Conservation (phyloP, 2,329 filamentous ascomycete genomes). For the Dryadomyces quercivorus region DNA sequence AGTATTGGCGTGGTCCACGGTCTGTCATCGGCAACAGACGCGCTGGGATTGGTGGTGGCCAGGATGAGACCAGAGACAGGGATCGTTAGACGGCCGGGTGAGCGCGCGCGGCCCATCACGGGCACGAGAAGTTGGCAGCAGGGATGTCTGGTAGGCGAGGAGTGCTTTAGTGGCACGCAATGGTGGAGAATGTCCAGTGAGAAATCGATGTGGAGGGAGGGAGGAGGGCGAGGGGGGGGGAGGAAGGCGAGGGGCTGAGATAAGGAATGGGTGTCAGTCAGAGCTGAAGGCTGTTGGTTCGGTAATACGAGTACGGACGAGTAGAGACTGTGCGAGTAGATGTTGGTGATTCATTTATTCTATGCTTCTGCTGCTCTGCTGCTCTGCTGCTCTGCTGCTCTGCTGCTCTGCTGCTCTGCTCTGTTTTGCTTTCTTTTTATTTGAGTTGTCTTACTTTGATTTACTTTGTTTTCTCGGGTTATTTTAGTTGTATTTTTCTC, state of each 20-base stretch:
- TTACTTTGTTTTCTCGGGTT: no score
- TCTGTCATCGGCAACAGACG: constrained; percentile 12
- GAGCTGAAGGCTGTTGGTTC: no score
- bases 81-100: neutral
- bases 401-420: no score
- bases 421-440: no score
- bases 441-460: no score
- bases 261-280: neutral
- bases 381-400: no score
- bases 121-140: neutral
- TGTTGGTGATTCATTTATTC: no score
- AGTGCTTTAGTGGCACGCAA: neutral
- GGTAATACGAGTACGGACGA: no score
- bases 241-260: neutral
- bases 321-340: no score
- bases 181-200: neutral
- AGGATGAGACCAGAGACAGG: neutral
- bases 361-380: no score
- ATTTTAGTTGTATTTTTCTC: no score
- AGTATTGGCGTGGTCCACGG: constrained; percentile 3
- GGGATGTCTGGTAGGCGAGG: neutral
- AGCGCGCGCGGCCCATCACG: neutral
- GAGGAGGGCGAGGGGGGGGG: neutral
- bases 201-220: neutral
- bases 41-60: neutral